Percentiles rank a stretch among this genome's conserved stretches.
Conservation (phyloP, 139 green algal genomes). For the Volvox reticuliferus region DNA sequence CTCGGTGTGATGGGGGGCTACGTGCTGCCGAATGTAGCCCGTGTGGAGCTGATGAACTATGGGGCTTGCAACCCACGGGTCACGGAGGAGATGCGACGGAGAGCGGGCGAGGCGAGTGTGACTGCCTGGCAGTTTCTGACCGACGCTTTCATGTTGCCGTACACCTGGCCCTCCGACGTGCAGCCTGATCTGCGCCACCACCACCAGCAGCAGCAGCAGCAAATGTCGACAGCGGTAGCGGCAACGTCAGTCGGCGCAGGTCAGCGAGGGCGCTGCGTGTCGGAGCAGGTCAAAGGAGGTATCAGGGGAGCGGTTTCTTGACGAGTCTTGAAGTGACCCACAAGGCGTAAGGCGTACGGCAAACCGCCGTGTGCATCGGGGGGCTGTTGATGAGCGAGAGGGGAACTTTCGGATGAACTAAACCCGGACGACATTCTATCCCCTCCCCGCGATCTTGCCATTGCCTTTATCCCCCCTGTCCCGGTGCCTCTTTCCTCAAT, state of each 20-base stretch:
- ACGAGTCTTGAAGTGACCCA: too few species aligned
- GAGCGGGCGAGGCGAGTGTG: too few species aligned
- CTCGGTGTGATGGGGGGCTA: background rate
- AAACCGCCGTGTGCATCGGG: too few species aligned
- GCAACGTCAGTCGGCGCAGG: background rate
- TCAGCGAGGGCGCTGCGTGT: background rate
- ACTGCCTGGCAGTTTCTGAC: background rate
- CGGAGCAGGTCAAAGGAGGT: background rate
- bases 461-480: background rate
- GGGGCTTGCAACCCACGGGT: background rate
- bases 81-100: background rate
- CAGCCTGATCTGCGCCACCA: too few species aligned
- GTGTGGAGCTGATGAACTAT: background rate
- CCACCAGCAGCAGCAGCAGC: too few species aligned
- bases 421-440: too few species aligned
- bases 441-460: background rate
- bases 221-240: too few species aligned
- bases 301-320: background rate
- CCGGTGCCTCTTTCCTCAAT: background rate
- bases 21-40: background rate
- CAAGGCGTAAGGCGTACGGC: too few species aligned
- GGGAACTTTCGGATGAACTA: background rate
- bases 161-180: too few species aligned
- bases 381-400: background rate
- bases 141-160: background rate